These are phyloP conservation scores for Phytopythium boreale DNA, from an alignment of 352 stramenopile species.

Conservation along the genomic window DNA sequence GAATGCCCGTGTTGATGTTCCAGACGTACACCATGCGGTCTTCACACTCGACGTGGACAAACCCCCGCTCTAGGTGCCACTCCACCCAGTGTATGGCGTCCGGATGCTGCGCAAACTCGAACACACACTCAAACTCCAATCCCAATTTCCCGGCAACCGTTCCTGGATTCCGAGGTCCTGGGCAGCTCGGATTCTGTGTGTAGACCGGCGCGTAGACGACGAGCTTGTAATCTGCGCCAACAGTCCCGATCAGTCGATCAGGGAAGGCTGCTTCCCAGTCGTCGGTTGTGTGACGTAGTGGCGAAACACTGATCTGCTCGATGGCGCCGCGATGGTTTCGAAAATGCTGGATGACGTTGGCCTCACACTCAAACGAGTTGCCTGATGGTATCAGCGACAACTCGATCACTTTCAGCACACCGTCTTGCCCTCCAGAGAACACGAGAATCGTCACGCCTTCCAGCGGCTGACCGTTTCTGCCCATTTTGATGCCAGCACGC, in stretches of 20 bases:
- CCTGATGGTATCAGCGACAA: constrained; percentile 30
- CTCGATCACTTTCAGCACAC: constrained; percentile 53
- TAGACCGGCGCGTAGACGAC: constrained; percentile 65
- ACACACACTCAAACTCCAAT: constrained; percentile 58
- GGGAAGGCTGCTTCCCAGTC: constrained; percentile 26
- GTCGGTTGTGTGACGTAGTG: constrained; percentile 19
- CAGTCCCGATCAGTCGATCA: constrained; percentile 59
- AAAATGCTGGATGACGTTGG: constrained; percentile 46
- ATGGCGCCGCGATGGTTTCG: constrained; percentile 57
- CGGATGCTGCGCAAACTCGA: constrained; percentile 61
- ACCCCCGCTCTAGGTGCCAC: constrained; percentile 60
- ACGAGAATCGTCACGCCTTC: constrained; percentile 36
- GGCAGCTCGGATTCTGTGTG: constrained; percentile 26
- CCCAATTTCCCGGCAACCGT: constrained; percentile 8
- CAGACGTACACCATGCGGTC: constrained; percentile 80
- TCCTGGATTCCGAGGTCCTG: constrained; percentile 6
- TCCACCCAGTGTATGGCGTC: constrained; percentile 46
- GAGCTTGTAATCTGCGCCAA: constrained; percentile 57
- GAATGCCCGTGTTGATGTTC: constrained; percentile 69
- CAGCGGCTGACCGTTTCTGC: not conserved
- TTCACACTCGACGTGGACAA: constrained; percentile 66
- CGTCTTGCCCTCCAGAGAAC: constrained; percentile 65
- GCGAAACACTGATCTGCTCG: constrained; percentile 62
- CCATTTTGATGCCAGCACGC: constrained; percentile 4
- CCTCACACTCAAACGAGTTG: constrained; percentile 38